A percentile compares a stretch with the other conserved stretches of the same genome.
Evolutionary conservation across 2,329 filamentous ascomycete species (phyloP).

Genomic region (Aspergillus sp.): DNA sequence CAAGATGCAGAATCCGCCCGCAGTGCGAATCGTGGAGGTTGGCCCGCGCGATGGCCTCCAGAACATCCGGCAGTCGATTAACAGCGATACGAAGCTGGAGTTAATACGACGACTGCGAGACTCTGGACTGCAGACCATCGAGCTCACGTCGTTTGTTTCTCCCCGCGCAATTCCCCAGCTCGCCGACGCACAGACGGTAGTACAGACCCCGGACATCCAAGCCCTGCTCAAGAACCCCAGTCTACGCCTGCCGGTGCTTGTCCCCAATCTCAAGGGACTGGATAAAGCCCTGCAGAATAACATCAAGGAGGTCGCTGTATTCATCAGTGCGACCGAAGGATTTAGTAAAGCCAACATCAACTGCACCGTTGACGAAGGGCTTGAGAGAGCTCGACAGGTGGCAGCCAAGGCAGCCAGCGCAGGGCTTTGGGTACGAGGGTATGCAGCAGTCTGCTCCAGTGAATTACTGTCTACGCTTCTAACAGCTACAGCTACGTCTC

Average conservation of each 20-base stretch:
- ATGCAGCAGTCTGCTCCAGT: not conserved
- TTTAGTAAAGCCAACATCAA: slow-evolving; percentile 47
- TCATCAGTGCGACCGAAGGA: slow-evolving; percentile 43
- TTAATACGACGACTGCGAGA: slow-evolving; percentile 67
- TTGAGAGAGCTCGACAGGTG: slow-evolving; percentile 35
- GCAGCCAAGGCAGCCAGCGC: slow-evolving; percentile 25
- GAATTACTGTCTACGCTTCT: not conserved
- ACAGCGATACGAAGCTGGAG: slow-evolving; percentile 72
- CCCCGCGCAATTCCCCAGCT: slow-evolving; percentile 85
- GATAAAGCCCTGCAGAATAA: slow-evolving; percentile 57
- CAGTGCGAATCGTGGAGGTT: slow-evolving; percentile 71
- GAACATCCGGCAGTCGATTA: slow-evolving; percentile 73
- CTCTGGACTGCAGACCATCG: slow-evolving; percentile 71
- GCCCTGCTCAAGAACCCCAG: slow-evolving; percentile 54
- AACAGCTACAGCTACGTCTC: slow-evolving; percentile 32
- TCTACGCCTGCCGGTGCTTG: slow-evolving; percentile 38
- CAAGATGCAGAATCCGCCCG: not conserved
- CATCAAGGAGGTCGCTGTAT: slow-evolving; percentile 42
- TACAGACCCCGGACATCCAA: slow-evolving; percentile 15
- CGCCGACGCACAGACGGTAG: slow-evolving; percentile 31
- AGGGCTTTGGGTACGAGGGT: slow-evolving; percentile 38
- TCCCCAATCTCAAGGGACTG: slow-evolving; percentile 43
- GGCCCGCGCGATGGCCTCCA: slow-evolving; percentile 84
- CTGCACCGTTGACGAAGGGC: slow-evolving; percentile 39
- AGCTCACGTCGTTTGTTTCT: slow-evolving; percentile 78